Percentiles rank a stretch among this genome's conserved stretches.
Evolutionary conservation across 208 protist genomes (phyloP).

Genomic region (Phytomonas sp.): DNA sequence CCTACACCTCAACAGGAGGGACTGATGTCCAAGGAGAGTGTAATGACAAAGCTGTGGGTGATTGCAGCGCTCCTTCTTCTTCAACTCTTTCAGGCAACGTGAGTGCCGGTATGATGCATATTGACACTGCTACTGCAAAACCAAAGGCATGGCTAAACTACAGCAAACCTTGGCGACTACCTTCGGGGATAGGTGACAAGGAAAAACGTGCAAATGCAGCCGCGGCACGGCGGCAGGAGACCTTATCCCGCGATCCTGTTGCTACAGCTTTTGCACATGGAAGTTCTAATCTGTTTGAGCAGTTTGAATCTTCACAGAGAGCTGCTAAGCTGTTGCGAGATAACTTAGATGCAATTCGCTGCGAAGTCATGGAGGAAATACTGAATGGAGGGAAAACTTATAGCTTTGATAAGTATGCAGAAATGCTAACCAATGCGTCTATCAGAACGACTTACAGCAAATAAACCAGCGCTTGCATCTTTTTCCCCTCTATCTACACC

Average conservation of each 20-base stretch:
- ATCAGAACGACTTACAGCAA: not conserved
- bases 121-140: not conserved
- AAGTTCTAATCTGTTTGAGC: conserved; percentile 16
- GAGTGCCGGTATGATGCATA: conserved; percentile 1
- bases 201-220: conserved; percentile 24
- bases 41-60: not conserved
- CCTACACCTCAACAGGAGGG: conserved; percentile 1
- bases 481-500: not conserved
- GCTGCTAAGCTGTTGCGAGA: conserved; percentile 14
- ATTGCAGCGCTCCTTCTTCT: not conserved
- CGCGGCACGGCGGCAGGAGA: conserved; percentile 15
- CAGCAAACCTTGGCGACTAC: conserved; percentile 52
- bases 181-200: conserved; percentile 25
- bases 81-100: not conserved
- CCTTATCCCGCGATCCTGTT: conserved; percentile 16
- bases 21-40: not conserved
- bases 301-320: conserved; percentile 15
- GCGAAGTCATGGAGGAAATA: conserved; percentile 13
- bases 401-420: conserved; percentile 15
- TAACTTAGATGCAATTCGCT: conserved; percentile 17
- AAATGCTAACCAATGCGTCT: not conserved
- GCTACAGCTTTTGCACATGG: conserved; percentile 18
- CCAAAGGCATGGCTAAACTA: conserved; percentile 54
- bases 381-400: conserved; percentile 6
- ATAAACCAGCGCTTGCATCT: not conserved